phyloP scores from a whole-genome alignment of 2,329 filamentous ascomycete species.

The Ophiostoma sp. region DNA sequence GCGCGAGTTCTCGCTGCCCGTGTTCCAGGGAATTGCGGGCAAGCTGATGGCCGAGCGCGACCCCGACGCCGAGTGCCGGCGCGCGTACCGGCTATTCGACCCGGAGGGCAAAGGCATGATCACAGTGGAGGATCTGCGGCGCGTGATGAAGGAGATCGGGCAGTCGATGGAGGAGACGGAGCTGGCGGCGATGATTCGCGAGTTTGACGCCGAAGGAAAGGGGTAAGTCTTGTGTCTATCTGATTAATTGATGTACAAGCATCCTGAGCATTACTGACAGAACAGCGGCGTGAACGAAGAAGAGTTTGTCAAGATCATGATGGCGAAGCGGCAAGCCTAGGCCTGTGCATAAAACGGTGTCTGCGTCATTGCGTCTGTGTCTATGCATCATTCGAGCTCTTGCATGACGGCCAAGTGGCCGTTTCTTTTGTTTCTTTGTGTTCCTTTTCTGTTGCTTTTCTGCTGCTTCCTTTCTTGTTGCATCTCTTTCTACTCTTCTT shows the following conservation, averaged over 20 bases:
- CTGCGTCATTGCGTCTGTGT: not conserved
- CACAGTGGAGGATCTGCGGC: conserved; percentile 76
- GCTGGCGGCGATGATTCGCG: conserved; percentile 91
- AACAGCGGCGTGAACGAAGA: conserved; percentile 56
- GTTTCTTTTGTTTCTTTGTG: not conserved
- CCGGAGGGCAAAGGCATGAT: conserved; percentile 88
- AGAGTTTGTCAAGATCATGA: conserved; percentile 62
- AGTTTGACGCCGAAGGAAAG: conserved; percentile 92
- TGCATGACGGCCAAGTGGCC: not conserved
- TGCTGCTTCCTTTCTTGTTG: not conserved
- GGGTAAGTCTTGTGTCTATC: conserved; percentile 39
- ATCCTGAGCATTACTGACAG: conserved; percentile 7
- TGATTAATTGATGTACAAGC: not conserved
- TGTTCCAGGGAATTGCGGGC: conserved; percentile 72
- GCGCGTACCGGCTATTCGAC: conserved; percentile 92
- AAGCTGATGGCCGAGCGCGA: conserved; percentile 75
- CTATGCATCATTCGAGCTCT: not conserved
- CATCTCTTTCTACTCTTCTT: not conserved
- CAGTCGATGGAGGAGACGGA: conserved; percentile 92
- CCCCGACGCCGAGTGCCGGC: conserved; percentile 81
- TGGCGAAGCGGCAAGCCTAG: conserved; percentile 32
- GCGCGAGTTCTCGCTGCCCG: conserved; percentile 66
- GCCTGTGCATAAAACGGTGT: not conserved
- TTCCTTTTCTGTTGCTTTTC: not conserved
- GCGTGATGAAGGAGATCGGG: conserved; percentile 84